Evolutionary conservation across 768 basidiomycete genomes (phyloP).

Genomic region (Tylopilus vinaceipallidus): DNA sequence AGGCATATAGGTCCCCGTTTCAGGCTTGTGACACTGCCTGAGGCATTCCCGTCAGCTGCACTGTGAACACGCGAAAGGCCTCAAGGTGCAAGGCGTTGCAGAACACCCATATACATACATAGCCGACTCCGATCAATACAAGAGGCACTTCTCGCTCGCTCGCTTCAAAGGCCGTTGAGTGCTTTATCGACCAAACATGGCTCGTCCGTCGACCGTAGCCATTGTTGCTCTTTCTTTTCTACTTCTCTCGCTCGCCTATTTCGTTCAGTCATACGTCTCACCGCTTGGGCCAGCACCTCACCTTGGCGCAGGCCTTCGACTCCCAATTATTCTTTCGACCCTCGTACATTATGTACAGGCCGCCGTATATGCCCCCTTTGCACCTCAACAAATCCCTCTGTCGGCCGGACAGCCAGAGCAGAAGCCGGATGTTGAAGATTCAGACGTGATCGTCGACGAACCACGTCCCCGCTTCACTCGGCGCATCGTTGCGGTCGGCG

Average conservation of each 20-base stretch:
- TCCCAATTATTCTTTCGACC: constrained; percentile 25
- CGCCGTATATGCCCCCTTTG: constrained; percentile 20
- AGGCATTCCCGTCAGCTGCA: constrained; percentile 22
- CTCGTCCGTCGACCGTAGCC: constrained; percentile 20
- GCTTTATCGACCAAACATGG: constrained; percentile 15
- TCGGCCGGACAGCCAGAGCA: constrained; percentile 4
- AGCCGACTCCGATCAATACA: constrained; percentile 14
- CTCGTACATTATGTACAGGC: constrained; percentile 27
- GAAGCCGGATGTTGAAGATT: constrained; percentile 3
- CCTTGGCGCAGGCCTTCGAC: constrained; percentile 23
- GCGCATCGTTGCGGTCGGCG: constrained; percentile 85
- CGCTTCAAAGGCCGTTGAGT: constrained; percentile 2
- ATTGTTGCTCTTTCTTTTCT: constrained; percentile 25
- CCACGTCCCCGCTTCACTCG: constrained; percentile 33
- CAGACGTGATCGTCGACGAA: constrained; percentile 12
- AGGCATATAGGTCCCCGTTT: not conserved
- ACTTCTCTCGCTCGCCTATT: constrained; percentile 31
- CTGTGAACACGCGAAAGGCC: constrained; percentile 23
- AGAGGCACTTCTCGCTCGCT: constrained; percentile 1
- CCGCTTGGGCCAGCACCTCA: constrained; percentile 32
- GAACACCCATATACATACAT: constrained; percentile 9
- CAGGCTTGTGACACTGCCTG: constrained; percentile 15
- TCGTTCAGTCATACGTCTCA: constrained; percentile 30
- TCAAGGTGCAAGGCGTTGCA: constrained; percentile 24
- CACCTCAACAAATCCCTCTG: constrained; percentile 12